Evolutionary conservation across 176 grass and related monocot species (phyloP).

Genomic region (Lolium multiflorum): DNA sequence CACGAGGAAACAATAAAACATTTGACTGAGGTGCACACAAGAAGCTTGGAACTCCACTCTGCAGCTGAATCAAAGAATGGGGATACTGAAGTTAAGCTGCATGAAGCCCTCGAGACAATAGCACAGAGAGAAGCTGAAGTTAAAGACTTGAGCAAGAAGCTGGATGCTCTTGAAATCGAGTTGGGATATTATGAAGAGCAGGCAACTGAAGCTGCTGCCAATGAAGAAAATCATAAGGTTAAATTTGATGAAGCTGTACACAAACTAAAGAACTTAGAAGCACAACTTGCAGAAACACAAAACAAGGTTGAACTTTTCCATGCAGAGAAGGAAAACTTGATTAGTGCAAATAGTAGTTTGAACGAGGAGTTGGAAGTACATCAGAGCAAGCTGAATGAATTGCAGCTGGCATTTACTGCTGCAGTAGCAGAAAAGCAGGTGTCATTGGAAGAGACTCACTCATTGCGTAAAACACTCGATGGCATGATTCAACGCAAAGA

Average conservation of each 20-base stretch:
- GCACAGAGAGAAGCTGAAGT: conserved; percentile 67
- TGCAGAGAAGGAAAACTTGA: conserved; percentile 69
- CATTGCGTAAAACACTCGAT: conserved; percentile 53
- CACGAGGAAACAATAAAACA: conserved; percentile 52
- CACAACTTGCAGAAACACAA: conserved; percentile 55
- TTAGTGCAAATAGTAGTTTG: conserved; percentile 59
- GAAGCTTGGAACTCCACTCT: conserved; percentile 53
- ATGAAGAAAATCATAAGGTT: conserved; percentile 54
- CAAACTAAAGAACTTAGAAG: conserved; percentile 56
- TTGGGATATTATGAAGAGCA: conserved; percentile 74
- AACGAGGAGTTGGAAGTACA: conserved; percentile 56
- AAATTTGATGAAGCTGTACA: conserved; percentile 55
- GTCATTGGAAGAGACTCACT: conserved; percentile 47
- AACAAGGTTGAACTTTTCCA: conserved; percentile 50
- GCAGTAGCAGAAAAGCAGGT: conserved; percentile 69
- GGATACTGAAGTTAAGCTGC: conserved; percentile 55
- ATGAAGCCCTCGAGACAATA: conserved; percentile 55
- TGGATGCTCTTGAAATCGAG: conserved; percentile 79
- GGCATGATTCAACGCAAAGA: conserved; percentile 63
- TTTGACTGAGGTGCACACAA: conserved; percentile 57
- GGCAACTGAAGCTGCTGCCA: conserved; percentile 56
- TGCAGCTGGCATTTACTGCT: conserved; percentile 59
- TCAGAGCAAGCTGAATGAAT: conserved; percentile 76
- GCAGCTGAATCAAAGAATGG: conserved; percentile 55
- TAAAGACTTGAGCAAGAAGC: conserved; percentile 72